Conservation (phyloP, 169 alveolate genomes). For the Perkinsus chesapeaki region DNA sequence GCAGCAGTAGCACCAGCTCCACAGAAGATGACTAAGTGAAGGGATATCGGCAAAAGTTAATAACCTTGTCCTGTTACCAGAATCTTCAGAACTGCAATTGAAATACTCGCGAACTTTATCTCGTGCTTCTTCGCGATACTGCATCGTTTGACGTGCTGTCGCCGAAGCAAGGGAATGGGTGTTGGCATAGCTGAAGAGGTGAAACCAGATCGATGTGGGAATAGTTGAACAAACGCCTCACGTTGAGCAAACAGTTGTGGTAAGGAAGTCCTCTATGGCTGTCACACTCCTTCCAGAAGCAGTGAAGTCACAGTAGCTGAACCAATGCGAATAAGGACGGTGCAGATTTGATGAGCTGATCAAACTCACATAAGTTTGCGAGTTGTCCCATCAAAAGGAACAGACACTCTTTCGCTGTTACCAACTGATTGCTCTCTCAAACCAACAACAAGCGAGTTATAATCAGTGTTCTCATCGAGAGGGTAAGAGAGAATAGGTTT, state of each 20-base stretch:
- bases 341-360: background rate
- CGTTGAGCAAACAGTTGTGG: slow-evolving; percentile 1
- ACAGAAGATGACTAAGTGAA: slow-evolving; percentile 29
- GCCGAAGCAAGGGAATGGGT: slow-evolving; percentile 38
- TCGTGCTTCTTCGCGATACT: slow-evolving; percentile 20
- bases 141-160: slow-evolving; percentile 35
- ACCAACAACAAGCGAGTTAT: background rate
- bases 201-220: background rate
- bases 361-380: background rate
- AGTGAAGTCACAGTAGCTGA: slow-evolving; percentile 8
- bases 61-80: background rate
- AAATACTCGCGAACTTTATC: background rate
- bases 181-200: slow-evolving; percentile 30
- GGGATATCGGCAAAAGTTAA: background rate
- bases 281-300: slow-evolving; percentile 35
- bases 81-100: background rate
- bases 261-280: slow-evolving; percentile 17
- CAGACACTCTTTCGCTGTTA: background rate
- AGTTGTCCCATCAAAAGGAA: background rate
- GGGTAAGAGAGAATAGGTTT: too few species aligned
- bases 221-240: background rate
- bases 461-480: background rate
- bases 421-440: background rate
- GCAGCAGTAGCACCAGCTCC: slow-evolving; percentile 40
- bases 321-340: background rate